A percentile compares a stretch with the other conserved stretches of the same genome.
Evolutionary conservation across 2,329 filamentous ascomycete genomes (phyloP).

Genomic region (Mycosphaerella sp.): DNA sequence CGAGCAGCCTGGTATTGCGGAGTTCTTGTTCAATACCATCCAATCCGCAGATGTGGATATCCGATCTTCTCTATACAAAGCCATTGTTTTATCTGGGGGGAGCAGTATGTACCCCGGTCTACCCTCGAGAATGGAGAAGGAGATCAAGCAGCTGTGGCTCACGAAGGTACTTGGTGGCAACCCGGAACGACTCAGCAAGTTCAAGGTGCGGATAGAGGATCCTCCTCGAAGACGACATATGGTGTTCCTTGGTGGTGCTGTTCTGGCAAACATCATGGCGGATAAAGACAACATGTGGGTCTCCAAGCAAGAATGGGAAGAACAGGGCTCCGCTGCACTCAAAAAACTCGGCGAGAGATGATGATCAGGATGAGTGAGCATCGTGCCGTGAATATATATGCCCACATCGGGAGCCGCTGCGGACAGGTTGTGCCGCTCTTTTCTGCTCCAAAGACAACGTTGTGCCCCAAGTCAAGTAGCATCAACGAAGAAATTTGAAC

Average conservation of each 20-base stretch:
- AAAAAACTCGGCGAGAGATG: slow-evolving; percentile 90
- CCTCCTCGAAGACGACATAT: slow-evolving; percentile 93
- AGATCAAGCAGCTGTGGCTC: slow-evolving; percentile 97
- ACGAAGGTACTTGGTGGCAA: slow-evolving; percentile 85
- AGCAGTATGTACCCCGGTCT: slow-evolving; percentile 99
- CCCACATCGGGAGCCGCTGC: background rate
- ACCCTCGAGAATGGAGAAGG: slow-evolving; percentile 92
- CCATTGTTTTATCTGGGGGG: slow-evolving; percentile 90
- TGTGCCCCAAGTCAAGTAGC: background rate
- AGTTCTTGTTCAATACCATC: slow-evolving; percentile 98
- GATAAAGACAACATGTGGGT: slow-evolving; percentile 99
- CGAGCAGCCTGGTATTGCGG: slow-evolving; percentile 92
- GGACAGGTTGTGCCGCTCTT: background rate
- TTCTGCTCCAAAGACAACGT: background rate
- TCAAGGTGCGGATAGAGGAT: slow-evolving; percentile 99
- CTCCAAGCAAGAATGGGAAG: slow-evolving; percentile 91
- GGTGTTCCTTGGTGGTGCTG: slow-evolving; percentile 97
- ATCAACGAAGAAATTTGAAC: background rate
- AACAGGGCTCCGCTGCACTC: slow-evolving; percentile 75
- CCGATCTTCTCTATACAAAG: slow-evolving; percentile 88
- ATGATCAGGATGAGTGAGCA: background rate
- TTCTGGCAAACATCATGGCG: slow-evolving; percentile 97
- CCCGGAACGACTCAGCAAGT: slow-evolving; percentile 90
- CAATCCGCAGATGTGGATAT: slow-evolving; percentile 94
- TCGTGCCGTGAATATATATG: background rate